Conservation (phyloP, 2,329 filamentous ascomycete genomes). For the Talaromyces verruculosus region DNA sequence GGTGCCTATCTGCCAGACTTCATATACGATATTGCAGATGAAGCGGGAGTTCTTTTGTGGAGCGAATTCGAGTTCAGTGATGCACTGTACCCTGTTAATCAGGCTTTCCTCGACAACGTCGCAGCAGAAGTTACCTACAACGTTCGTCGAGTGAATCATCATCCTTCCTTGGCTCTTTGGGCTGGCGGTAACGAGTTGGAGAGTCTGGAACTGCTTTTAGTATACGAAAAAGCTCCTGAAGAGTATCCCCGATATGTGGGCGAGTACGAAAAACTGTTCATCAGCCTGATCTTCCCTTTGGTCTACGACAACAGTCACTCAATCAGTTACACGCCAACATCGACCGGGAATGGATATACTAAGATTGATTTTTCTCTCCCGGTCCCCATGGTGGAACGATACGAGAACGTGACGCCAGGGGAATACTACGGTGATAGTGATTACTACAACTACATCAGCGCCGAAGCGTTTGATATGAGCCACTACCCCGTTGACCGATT, state of each 20-base stretch:
- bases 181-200: conserved; percentile 62
- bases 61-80: conserved; percentile 64
- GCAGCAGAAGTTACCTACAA: conserved; percentile 59
- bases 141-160: conserved; percentile 61
- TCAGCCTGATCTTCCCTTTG: conserved; percentile 55
- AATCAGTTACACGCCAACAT: conserved; percentile 62
- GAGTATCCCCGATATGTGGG: conserved; percentile 45
- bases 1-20: conserved; percentile 62
- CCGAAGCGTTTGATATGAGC: conserved; percentile 54
- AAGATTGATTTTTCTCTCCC: conserved; percentile 54
- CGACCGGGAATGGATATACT: conserved; percentile 60
- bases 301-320: conserved; percentile 60
- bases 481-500: conserved; percentile 61
- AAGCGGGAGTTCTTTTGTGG: conserved; percentile 62
- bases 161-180: conserved; percentile 58
- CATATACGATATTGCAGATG: conserved; percentile 63
- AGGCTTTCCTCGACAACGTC: conserved; percentile 57
- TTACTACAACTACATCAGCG: conserved; percentile 59
- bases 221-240: conserved; percentile 48
- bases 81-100: conserved; percentile 57
- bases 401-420: conserved; percentile 54
- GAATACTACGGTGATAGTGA: conserved; percentile 62
- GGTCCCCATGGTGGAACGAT: conserved; percentile 57
- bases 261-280: conserved; percentile 61
- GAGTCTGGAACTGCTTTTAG: conserved; percentile 51